Base-by-base conservation (phyloP, 176 grass and related monocot species). In the Rhynchospora pubera region DNA sequence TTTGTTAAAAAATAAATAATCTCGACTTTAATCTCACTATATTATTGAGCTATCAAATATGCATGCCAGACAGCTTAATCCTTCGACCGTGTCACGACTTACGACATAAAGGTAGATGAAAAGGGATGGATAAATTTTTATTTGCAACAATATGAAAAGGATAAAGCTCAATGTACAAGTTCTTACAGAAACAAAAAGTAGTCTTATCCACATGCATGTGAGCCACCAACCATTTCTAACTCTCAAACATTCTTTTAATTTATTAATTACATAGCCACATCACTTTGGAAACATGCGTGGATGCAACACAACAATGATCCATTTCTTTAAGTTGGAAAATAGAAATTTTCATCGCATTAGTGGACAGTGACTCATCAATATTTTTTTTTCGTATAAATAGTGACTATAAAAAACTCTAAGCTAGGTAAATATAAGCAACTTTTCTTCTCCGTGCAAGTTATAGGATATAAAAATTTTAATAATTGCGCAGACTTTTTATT, bases 281-380 rank as follows among this genome's bases (percentile, higher is more conserved):
- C 69, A 74, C 69, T 74, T 74, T 74, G 51, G 45, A 50, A 73
- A 57, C 47, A 73, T 48, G 44, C 45, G 18, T 73, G 42, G 68
- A 72, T 48, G 9, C 43, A 71, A 9, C 34, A 46, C 22, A 47
- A 22, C 43, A 58, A 3, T 28, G 55, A 59, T 44, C 28, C 18
- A n/a, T 44, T 9, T 78, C 14, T 48, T 63, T 18, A 24, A 50
- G 32, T 62, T 24, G 57, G 19, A 50, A 62, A 56, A 11, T 39
- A 24, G 19, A 73, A 14, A 73, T 43, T 57, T 55, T 60, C 6
- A 39, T 55, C 47, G 58, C 57, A 81, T 64, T 65, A 65, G 58
- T 81, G 78, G 78, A 47, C 13, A 18, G 44, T 81, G 78, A 81
- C 78, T 81, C 78, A 65, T 62, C 78, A 48, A 81, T 64, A 24